These are phyloP conservation scores for Podila epicladia DNA, from an alignment of 192 early-diverging fungal species.

Conservation along the genomic window DNA sequence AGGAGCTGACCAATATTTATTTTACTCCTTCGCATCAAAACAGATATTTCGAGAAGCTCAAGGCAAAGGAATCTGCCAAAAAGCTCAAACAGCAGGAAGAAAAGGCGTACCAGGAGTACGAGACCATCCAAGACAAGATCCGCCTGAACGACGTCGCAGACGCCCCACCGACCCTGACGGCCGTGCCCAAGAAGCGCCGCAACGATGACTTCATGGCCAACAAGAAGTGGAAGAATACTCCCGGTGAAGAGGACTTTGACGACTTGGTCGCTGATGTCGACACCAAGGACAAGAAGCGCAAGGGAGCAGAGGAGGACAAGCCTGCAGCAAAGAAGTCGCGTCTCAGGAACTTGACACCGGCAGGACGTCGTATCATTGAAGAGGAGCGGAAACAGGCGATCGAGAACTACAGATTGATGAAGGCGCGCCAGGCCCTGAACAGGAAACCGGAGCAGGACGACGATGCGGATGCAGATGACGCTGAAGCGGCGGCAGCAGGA, in stretches of 20 bases:
- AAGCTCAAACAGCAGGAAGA: constrained; percentile 53
- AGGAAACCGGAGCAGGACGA: constrained; percentile 15
- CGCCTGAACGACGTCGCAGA: constrained; percentile 65
- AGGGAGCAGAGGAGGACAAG: constrained; percentile 1
- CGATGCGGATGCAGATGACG: constrained; percentile 40
- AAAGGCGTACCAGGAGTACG: constrained; percentile 56
- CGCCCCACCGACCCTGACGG: constrained; percentile 61
- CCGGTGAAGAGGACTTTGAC: constrained; percentile 27
- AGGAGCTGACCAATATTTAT: neutral
- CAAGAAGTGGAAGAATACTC: constrained; percentile 52
- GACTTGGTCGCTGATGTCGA: constrained; percentile 8
- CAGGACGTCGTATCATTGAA: constrained; percentile 57
- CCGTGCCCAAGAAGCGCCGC: constrained; percentile 57
- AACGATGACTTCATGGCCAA: constrained; percentile 53
- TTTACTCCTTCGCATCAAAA: neutral
- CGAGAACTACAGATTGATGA: constrained; percentile 59
- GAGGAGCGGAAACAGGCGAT: constrained; percentile 61
- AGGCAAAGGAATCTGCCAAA: constrained; percentile 54
- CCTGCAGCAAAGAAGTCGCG: neutral
- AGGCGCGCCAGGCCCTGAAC: constrained; percentile 52
- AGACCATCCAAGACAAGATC: constrained; percentile 62
- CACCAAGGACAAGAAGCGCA: neutral
- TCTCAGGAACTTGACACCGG: constrained; percentile 53
- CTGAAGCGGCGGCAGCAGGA: constrained; percentile 34
- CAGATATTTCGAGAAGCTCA: constrained; percentile 58